Percentiles rank a stretch among this genome's conserved stretches.
Conservation (phyloP, 441 rosid genomes). For the Dalechampia spathulata region DNA sequence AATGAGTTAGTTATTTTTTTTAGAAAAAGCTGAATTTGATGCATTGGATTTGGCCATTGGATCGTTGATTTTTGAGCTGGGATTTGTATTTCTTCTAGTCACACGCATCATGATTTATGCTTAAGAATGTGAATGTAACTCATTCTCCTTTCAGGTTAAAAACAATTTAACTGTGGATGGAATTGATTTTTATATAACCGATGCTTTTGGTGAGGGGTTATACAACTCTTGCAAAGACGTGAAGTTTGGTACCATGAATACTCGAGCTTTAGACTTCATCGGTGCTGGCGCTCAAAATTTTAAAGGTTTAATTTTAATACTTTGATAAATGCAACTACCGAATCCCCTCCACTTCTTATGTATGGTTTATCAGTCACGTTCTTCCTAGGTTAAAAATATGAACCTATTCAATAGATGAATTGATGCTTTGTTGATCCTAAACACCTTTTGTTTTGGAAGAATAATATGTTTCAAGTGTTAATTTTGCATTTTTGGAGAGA, state of each 20-base stretch:
- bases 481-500: no score
- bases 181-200: slow-evolving; percentile 68
- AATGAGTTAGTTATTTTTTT: no score
- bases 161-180: slow-evolving; percentile 78
- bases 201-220: slow-evolving; percentile 77
- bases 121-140: slow-evolving; percentile 10
- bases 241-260: slow-evolving; percentile 91
- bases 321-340: slow-evolving; percentile 4
- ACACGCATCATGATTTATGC: not conserved
- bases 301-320: slow-evolving; percentile 42
- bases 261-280: slow-evolving; percentile 69
- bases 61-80: slow-evolving; percentile 3
- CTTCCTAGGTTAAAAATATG: no score
- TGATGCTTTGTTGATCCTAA: no score
- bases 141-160: slow-evolving; percentile 50
- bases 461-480: no score
- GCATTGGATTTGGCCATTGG: no score
- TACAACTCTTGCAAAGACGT: slow-evolving; percentile 94
- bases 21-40: no score
- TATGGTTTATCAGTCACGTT: no score
- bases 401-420: no score
- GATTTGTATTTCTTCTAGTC: not conserved
- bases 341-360: no score
- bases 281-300: slow-evolving; percentile 88
- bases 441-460: no score